Evolutionary conservation across 2,329 filamentous ascomycete genomes (phyloP), one percentile per base, ranked within the genome.

Genomic region (Aureobasidium sp.): DNA sequence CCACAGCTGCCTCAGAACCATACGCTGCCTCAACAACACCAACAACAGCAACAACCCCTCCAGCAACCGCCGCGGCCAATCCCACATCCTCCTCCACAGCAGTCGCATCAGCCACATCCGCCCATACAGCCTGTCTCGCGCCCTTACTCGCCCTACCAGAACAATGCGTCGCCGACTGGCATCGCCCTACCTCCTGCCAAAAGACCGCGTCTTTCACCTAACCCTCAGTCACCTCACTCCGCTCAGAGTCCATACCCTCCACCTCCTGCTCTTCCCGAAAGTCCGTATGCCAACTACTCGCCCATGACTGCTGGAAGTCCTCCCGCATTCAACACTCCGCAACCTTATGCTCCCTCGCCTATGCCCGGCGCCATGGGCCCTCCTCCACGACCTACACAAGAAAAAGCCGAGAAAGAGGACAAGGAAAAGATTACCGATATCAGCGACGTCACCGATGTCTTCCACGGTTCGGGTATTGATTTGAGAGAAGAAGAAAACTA

Each of bases 401-500:
- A 80, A 10, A 79, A 79, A 64, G 78, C 79, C 45, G 81, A 80
- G 61, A 74, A 83, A 74, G 71, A 79, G 61, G 77, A 79, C 53
- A 79, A 78, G 62, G 87, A 88, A 62, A 79, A 80, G 66, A 82
- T 85, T 45, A 80, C 82, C 30, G 76, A 78, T 50, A 74, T 79
- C 13, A 90, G 92, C 68, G 90, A 96, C 68, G 82, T 92, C 49
- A 90, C 88, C 66, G 92, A 97, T 75, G 89, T 91, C 55, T 76
- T 96, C 60, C 87, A 87, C 21, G 90, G 89, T 21, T 93, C 91
- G 16, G 91, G 91, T 54, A 91, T 97, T 65, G 90, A 96, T 76
- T 76, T 96, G 49, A 86, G 88, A 62, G 91, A 91, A 66, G 92
- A 96, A 73, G 90, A 95, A 70, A 89, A 91, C 67, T 89, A 85